Conservation (phyloP, 495 filamentous ascomycete species). For the Aspergillus bridgeri region DNA sequence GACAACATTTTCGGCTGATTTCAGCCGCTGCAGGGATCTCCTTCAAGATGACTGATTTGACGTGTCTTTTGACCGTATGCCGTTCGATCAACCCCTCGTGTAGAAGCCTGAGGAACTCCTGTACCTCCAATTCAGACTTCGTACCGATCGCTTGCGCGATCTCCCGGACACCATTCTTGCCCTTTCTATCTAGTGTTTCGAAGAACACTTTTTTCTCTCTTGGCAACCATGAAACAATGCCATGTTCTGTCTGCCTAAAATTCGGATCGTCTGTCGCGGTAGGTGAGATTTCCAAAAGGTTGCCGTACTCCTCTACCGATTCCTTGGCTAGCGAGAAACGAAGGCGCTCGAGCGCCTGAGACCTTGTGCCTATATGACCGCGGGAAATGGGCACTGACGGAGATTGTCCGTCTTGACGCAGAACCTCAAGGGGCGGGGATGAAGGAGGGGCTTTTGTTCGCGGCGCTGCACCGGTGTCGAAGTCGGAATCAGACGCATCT, state of each 20-base stretch:
- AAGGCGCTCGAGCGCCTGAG: slow-evolving; percentile 11
- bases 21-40: slow-evolving; percentile 72
- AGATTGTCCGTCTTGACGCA: background rate
- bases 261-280: slow-evolving; percentile 48
- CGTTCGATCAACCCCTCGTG: slow-evolving; percentile 42
- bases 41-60: slow-evolving; percentile 24
- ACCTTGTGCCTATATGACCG: slow-evolving; percentile 6
- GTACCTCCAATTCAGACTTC: slow-evolving; percentile 73
- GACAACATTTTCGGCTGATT: slow-evolving; percentile 60
- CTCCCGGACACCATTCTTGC: slow-evolving; percentile 53
- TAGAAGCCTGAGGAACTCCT: slow-evolving; percentile 61
- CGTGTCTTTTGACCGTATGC: slow-evolving; percentile 23
- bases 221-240: slow-evolving; percentile 63
- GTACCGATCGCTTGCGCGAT: slow-evolving; percentile 63
- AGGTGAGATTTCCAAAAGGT: slow-evolving; percentile 60
- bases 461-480: slow-evolving; percentile 2
- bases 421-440: background rate
- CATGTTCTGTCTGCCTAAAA: too few relatives aligned
- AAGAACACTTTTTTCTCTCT: slow-evolving; percentile 72
- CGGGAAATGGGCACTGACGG: background rate
- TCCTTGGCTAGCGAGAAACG: slow-evolving; percentile 7
- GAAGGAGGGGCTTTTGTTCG: slow-evolving; percentile 11
- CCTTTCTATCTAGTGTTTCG: slow-evolving; percentile 56
- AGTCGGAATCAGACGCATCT: slow-evolving; percentile 27
- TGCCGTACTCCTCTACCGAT: slow-evolving; percentile 45